Evolutionary conservation across 2,329 filamentous ascomycete species (phyloP).

Genomic region (Colletotrichum karsti): DNA sequence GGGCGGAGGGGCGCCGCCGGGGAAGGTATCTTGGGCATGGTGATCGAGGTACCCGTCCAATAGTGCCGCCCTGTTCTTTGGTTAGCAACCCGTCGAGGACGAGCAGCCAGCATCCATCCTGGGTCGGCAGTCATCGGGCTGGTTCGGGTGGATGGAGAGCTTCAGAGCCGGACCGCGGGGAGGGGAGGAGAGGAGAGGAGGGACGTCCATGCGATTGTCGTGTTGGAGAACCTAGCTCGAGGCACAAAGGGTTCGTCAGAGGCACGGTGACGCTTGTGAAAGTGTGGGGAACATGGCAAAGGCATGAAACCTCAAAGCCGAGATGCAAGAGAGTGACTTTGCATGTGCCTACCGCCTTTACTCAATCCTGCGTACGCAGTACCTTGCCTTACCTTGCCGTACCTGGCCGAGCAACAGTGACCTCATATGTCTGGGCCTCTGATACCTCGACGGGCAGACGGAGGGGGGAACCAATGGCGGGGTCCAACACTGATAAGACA

Average conservation of each 20-base stretch:
- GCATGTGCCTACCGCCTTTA: conserved; percentile 20
- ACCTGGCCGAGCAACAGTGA: conserved; percentile 4
- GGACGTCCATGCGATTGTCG: conserved; percentile 5
- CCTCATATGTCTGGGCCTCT: neutral
- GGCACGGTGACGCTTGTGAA: conserved; percentile 35
- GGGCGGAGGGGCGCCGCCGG: neutral
- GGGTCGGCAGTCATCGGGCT: conserved; percentile 44
- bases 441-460: neutral
- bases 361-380: neutral
- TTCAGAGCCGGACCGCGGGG: conserved; percentile 27
- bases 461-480: neutral
- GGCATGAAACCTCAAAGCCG: conserved; percentile 17
- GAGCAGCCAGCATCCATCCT: conserved; percentile 15
- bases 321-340: conserved; percentile 7
- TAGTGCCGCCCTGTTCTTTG: neutral
- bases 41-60: neutral
- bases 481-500: conserved; percentile 15
- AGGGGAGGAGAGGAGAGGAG: conserved; percentile 14
- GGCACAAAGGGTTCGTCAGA: conserved; percentile 10
- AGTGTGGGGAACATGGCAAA: conserved; percentile 35
- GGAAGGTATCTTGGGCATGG: conserved; percentile 2
- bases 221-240: conserved; percentile 20
- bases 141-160: conserved; percentile 43
- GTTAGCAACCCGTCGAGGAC: neutral
- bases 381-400: neutral